Base-by-base conservation (phyloP, 495 filamentous ascomycete genomes). In the Tuber brumale region DNA sequence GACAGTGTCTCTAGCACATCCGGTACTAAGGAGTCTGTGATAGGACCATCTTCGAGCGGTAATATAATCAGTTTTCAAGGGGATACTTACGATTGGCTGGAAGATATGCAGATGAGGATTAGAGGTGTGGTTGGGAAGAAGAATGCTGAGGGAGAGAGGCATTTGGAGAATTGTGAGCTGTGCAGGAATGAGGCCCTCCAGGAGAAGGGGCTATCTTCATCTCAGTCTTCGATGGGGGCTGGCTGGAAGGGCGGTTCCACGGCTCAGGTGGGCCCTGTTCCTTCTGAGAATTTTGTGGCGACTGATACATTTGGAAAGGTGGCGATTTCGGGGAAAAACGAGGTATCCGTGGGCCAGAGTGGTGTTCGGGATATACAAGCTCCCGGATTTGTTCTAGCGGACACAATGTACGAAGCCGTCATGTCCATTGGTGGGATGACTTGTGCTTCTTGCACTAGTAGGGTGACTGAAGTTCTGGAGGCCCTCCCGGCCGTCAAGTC, bases 391-490 rank as follows among this genome's bases (percentile, higher is more conserved):
- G 57, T 35, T 66, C 27, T 14, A 7, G 51, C 71, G 69, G 79
- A 35, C 74, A 57, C 14, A 6, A 46, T 77, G 27, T 57, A 78
- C 70, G n/a, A 61, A 75, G 92, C 88, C 4, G 89, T 90, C 3
- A 86, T 93, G 76, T 88, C 91, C 9, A 90, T 97, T 73, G 89
- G 87, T 39, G 93, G 93, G 21, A 95, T 97, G 92, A 95, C 92
- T 9, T 97, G 94, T 82, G 89, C 89, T 35, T 87, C 92, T 6
- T 97, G 94, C 82, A 87, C 89, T 19, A 89, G 88, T 61, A 85
- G 85, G 69, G 88, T 97, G 78, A 92, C 88, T 21, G 84, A 88
- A 41, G 89, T 88, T 9, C 78, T 97, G 46, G 85, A 91, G 74
- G 87, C 89, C 74, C 85, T 88, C 44, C 79, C 87, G 14, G 95